Base-by-base conservation (phyloP, 257 asterid genomes). In the Cordia subcordata region DNA sequence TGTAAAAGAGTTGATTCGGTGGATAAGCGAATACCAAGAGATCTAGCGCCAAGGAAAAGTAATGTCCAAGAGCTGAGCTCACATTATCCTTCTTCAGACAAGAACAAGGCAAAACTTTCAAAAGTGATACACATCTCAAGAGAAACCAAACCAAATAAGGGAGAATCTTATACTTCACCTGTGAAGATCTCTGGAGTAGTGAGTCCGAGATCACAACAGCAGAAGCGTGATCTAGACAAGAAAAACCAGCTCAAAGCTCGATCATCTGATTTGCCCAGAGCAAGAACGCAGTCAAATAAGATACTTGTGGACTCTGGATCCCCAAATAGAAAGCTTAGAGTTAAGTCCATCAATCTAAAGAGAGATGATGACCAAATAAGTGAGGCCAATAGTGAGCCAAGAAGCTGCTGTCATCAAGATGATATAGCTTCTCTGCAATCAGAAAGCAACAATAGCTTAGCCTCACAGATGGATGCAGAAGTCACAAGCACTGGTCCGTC, bases 361-460 rank as follows among this genome's bases (percentile, higher is more conserved):
- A 67, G 64, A 61, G 64, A 68, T 53, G 83, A 79, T 56, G 79
- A 75, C 73, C 82, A 71, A 68, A 51, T 61, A 68, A 75, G 83
- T 53, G 84, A 83, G 71, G 57, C 67, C 39, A 78, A 81, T 51
- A 70, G 66, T 38, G 81, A 78, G 55, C 80, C 79, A 11, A 71
- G 88, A 70, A 72, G 37, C 78, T 27, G 58, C 67, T 68, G 70
- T 68, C 58, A 53, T 67, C 81, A 66, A 63, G 80, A 81, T 56
- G 95, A 88, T 67, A 66, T 90, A 66, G 76, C 79, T 68, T 86
- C 96, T 39, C 65, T 79, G 40, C 78, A 42, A 75, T 89, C 99
- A 59, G 97, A 84, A 62, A 77, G 94, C 81, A 82, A 78, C 78
- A 75, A 60, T 53, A 85, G 94, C 73, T 63, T 68, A 60, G 74